Conservation (phyloP, 2,329 filamentous ascomycete genomes). For the Coniochaeta sp. region DNA sequence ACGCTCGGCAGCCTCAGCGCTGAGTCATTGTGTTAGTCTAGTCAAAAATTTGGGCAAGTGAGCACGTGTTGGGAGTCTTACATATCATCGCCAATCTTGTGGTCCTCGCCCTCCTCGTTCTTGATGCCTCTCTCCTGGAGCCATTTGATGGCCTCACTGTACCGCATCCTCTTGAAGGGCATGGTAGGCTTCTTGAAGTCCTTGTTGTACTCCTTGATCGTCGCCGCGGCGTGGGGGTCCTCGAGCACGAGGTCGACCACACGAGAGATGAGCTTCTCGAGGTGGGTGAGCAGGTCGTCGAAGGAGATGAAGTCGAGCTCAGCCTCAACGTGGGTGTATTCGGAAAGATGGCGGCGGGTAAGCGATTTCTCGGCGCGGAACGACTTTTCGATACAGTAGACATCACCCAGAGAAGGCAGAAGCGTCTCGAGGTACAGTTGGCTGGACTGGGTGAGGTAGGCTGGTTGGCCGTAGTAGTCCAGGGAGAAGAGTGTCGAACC, state of each 20-base stretch:
- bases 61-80: background rate
- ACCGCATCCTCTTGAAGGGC: slow-evolving; percentile 93
- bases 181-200: slow-evolving; percentile 70
- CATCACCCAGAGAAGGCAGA: slow-evolving; percentile 82
- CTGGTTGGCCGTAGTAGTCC: slow-evolving; percentile 56
- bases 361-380: slow-evolving; percentile 97
- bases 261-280: slow-evolving; percentile 81
- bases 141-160: slow-evolving; percentile 91
- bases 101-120: slow-evolving; percentile 87
- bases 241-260: slow-evolving; percentile 73
- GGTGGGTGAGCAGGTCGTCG: slow-evolving; percentile 75
- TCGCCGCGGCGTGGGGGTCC: slow-evolving; percentile 64
- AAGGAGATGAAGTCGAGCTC: slow-evolving; percentile 96
- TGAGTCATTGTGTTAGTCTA: background rate
- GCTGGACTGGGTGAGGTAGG: slow-evolving; percentile 93
- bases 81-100: slow-evolving; percentile 94
- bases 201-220: slow-evolving; percentile 85
- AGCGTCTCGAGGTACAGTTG: slow-evolving; percentile 97
- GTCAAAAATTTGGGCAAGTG: background rate
- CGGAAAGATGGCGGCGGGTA: slow-evolving; percentile 86
- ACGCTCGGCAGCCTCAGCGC: slow-evolving; percentile 88
- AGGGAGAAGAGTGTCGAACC: slow-evolving; percentile 87
- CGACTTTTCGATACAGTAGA: slow-evolving; percentile 97
- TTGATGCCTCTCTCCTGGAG: slow-evolving; percentile 73
- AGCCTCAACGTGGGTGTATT: slow-evolving; percentile 95